Evolutionary conservation across 129 eudicot genomes (phyloP), one percentile per base, ranked within the genome.

Genomic region (Flaveria bidentis): DNA sequence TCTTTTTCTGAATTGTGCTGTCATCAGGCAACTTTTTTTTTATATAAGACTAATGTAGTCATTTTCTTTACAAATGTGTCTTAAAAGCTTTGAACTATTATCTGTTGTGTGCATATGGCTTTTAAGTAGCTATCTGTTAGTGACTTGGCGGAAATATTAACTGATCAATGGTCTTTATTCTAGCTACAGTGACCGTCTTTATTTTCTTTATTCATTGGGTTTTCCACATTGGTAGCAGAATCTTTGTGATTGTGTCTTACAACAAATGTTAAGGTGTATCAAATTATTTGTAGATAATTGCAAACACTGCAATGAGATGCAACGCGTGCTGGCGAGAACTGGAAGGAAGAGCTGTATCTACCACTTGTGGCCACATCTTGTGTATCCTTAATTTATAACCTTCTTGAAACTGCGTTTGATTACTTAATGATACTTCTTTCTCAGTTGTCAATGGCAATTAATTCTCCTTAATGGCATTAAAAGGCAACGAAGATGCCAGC

Each of bases 261-360:
- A 49, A 49, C 11, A 5, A 47, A 51, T 49, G 22, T 71, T 61
- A 30, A 58, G 53, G 26, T 71, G 53, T 60, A 78, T 30, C 76
- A 41, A 30, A 12, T 78, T 70, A 70, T 70, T 26, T 47, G 49
- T 70, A 69, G 44, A 75, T 82, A 42, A 13, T 17, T 20, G 39
- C 71, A 61, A 63, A 87, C 84, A 53, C 82, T 73, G 76, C 87
- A 80, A 93, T 93, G 98, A 90, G 96, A 83, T 93, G 98, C 87
- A 93, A 93, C 25, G 97, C 97, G 5, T 93, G 98, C 90, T 93
- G 98, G 98, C 83, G 96, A 67, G 98, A 93, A 67, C 78, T 93
- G 91, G 98, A 93, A 76, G 97, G 96, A 41, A 80, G 78, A 61
- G 98, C 98, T 60, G 56, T 93, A 65, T 47, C 97, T 67, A 93